Conservation (phyloP, 495 filamentous ascomycete species). For the Podospora conica region DNA sequence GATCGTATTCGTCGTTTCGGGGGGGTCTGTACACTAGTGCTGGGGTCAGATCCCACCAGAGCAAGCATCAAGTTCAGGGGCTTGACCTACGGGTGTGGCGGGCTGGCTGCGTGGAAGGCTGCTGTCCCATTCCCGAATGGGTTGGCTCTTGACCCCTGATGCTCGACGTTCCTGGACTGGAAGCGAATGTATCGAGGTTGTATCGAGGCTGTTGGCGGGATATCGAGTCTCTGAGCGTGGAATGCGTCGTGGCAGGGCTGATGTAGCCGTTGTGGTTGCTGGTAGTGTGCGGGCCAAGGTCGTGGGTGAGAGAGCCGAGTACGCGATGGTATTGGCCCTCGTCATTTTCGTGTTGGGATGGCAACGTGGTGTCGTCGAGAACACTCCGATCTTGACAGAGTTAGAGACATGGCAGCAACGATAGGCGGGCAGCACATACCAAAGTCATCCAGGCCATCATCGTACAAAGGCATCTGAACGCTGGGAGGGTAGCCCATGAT, state of each 20-base stretch:
- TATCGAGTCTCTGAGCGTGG: neutral
- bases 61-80: neutral
- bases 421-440: neutral
- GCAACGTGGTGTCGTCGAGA: slow-evolving; percentile 10
- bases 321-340: neutral
- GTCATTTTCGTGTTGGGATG: neutral
- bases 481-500: neutral
- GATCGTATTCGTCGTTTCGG: neutral
- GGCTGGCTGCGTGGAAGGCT: neutral
- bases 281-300: neutral
- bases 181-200: neutral
- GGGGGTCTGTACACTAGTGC: neutral
- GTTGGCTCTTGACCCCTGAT: neutral
- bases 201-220: neutral
- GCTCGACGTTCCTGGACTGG: neutral
- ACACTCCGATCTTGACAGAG: slow-evolving; percentile 14
- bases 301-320: slow-evolving; percentile 6
- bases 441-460: slow-evolving; percentile 8
- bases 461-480: neutral
- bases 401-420: neutral
- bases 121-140: neutral
- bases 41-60: neutral
- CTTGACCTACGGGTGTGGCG: neutral
- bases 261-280: neutral
- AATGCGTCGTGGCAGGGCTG: neutral